Evolutionary conservation across 202 grass and related monocot species (phyloP).

Genomic region (Zoysia matrella): DNA sequence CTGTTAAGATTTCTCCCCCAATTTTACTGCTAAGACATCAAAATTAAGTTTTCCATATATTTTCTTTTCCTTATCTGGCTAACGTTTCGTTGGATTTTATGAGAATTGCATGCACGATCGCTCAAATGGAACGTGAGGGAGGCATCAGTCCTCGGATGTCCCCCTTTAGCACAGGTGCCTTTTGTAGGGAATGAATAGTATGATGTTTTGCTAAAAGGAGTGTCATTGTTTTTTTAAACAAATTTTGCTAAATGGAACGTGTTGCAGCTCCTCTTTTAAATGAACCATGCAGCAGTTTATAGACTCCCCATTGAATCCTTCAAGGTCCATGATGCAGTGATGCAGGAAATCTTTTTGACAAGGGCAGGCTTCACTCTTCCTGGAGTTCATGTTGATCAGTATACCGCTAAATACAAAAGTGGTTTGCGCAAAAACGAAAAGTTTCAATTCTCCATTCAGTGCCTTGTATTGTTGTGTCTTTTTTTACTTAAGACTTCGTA

Average conservation of each 20-base stretch:
- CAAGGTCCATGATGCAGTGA: constrained; percentile 65
- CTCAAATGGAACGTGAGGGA: constrained; percentile 96
- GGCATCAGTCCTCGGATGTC: constrained; percentile 88
- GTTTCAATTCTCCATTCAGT: constrained; percentile 28
- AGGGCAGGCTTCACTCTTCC: constrained; percentile 87
- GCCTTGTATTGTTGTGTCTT: constrained; percentile 11
- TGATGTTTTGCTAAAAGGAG: neutral
- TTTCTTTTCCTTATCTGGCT: constrained; percentile 2
- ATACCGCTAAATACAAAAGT: constrained; percentile 83
- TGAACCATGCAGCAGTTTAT: constrained; percentile 5
- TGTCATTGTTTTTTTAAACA: neutral
- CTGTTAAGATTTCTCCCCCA: neutral
- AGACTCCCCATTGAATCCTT: constrained; percentile 8
- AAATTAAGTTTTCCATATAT: constrained; percentile 14
- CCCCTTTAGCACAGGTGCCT: constrained; percentile 87
- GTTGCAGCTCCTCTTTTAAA: neutral
- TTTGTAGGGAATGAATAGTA: constrained; percentile 23
- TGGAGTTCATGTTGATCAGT: constrained; percentile 89
- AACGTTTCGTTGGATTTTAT: constrained; percentile 35
- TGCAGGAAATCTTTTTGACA: constrained; percentile 87
- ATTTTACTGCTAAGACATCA: constrained; percentile 16
- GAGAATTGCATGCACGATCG: constrained; percentile 89
- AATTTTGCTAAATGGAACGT: neutral
- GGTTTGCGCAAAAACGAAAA: constrained; percentile 50
- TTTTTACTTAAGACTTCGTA: constrained; percentile 10